These are phyloP conservation scores for Malassezia restricta DNA, from an alignment of 1,284 basidiomycete species.

Conservation along the genomic window DNA sequence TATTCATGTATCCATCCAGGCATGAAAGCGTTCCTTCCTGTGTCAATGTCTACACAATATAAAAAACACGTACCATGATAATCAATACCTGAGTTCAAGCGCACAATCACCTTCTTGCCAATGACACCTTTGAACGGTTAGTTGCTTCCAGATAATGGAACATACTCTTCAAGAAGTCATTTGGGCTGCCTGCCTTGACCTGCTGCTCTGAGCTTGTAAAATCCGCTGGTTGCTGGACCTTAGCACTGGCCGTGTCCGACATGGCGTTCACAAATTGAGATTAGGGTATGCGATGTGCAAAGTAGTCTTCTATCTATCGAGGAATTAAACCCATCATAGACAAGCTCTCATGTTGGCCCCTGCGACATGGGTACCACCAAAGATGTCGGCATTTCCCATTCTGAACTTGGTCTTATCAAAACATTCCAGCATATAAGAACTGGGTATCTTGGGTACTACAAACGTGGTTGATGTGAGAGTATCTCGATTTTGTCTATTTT, in stretches of 20 bases:
- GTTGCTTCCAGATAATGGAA: slow-evolving; percentile 47
- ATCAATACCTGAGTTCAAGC: slow-evolving; percentile 88
- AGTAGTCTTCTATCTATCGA: neutral
- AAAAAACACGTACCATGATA: slow-evolving; percentile 65
- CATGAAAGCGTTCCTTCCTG: slow-evolving; percentile 75
- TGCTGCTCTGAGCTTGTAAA: neutral
- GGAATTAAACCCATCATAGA: neutral
- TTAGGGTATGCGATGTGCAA: neutral
- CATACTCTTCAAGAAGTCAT: slow-evolving; percentile 39
- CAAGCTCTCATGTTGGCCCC: neutral
- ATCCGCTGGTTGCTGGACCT: slow-evolving; percentile 48
- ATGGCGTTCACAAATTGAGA: neutral
- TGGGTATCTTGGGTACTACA: too few species aligned
- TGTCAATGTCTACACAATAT: neutral
- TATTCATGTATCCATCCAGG: slow-evolving; percentile 88
- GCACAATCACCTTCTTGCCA: slow-evolving; percentile 83
- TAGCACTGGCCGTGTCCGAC: too few species aligned
- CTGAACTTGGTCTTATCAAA: too few species aligned
- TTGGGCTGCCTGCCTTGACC: slow-evolving; percentile 30
- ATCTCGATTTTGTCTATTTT: too few species aligned
- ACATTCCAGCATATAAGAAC: too few species aligned
- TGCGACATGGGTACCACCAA: neutral
- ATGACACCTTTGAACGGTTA: slow-evolving; percentile 54
- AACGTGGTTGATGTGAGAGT: too few species aligned
- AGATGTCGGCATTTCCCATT: too few species aligned